Evolutionary conservation across 305 asterid genomes (phyloP).

Genomic region (Ilex paraguariensis): DNA sequence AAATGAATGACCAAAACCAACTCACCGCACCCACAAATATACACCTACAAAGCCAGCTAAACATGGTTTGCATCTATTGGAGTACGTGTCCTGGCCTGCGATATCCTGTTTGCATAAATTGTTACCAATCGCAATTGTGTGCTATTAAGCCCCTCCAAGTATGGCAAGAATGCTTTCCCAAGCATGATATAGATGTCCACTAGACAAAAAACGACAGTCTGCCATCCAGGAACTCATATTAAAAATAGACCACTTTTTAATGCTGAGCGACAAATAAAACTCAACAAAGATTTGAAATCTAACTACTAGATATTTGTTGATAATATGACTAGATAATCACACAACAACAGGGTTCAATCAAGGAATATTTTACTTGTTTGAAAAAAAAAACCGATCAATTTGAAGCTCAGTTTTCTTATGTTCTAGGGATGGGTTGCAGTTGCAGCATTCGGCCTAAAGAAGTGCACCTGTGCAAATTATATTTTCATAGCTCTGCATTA

Average conservation of each 20-base stretch:
- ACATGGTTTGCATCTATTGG: constrained; percentile 43
- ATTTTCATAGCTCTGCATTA: too few relatives aligned
- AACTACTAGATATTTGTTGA: neutral
- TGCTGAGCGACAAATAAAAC: neutral
- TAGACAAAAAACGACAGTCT: constrained; percentile 97
- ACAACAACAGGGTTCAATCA: neutral
- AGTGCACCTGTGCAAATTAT: too few relatives aligned
- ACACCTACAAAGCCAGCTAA: constrained; percentile 13
- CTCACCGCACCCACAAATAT: constrained; percentile 1
- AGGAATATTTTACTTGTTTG: neutral
- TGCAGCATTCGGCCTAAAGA: too few relatives aligned
- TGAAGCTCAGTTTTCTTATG: too few relatives aligned
- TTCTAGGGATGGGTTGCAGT: too few relatives aligned
- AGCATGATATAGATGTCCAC: constrained; percentile 96
- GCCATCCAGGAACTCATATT: constrained; percentile 26
- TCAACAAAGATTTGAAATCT: neutral
- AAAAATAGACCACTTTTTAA: neutral
- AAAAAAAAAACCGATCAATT: too few relatives aligned
- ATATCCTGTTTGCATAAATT: constrained; percentile 92
- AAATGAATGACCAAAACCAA: constrained; percentile 12
- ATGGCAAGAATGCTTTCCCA: constrained; percentile 91
- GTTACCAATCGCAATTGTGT: constrained; percentile 90
- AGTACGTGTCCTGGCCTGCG: constrained; percentile 93
- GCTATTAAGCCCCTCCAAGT: constrained; percentile 90
- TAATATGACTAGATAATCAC: neutral